These are phyloP conservation scores for Pachysandra terminalis DNA, from an alignment of 164 flowering plant genomes.

Conservation along the genomic window DNA sequence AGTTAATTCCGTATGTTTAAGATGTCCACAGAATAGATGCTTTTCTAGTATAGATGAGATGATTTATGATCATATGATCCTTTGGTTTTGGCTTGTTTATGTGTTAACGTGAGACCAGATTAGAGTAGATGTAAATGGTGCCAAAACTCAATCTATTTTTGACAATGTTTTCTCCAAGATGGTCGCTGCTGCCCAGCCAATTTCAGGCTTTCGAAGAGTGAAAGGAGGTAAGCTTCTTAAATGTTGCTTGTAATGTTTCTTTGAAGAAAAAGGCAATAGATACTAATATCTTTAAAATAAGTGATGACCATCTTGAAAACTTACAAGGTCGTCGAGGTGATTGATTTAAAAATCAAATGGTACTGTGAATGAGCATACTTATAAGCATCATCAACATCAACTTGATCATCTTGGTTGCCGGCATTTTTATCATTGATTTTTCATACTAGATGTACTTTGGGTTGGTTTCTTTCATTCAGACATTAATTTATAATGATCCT, in stretches of 20 bases:
- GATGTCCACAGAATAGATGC: background rate
- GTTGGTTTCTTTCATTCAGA: no score
- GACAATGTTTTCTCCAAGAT: slow-evolving; percentile 65
- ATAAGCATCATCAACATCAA: no score
- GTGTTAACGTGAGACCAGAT: slow-evolving; percentile 31
- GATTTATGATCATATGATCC: background rate
- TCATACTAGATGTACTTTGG: no score
- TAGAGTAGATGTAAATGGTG: slow-evolving; percentile 51
- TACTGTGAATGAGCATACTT: no score
- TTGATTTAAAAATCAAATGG: no score
- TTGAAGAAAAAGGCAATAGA: no score
- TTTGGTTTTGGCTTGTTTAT: slow-evolving; percentile 1
- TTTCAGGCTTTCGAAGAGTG: slow-evolving; percentile 76
- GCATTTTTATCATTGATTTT: no score
- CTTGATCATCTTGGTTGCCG: no score
- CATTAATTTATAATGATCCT: no score
- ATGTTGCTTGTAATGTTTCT: background rate
- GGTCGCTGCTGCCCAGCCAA: slow-evolving; percentile 83
- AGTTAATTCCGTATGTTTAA: background rate
- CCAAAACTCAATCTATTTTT: slow-evolving; percentile 55
- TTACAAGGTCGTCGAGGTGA: no score
- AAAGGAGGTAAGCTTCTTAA: slow-evolving; percentile 59
- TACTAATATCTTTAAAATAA: no score
- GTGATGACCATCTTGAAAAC: no score
- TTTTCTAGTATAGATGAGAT: background rate